A percentile compares a stretch with the other conserved stretches of the same genome.
Evolutionary conservation across 2,329 filamentous ascomycete genomes (phyloP).

Genomic region (Beauveria medogensis): DNA sequence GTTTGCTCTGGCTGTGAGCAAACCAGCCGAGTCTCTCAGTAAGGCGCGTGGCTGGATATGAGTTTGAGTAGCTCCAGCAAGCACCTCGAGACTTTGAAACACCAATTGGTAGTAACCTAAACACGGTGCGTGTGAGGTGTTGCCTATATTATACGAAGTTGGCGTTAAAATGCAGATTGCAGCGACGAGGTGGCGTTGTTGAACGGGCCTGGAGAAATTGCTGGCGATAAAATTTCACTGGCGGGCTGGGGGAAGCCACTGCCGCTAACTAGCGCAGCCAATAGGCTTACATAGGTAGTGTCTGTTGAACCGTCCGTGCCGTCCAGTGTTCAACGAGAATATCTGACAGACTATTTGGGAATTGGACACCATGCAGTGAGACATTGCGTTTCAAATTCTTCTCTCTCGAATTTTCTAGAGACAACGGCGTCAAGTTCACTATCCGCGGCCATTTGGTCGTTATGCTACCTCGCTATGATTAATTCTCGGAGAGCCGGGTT

Average conservation of each 20-base stretch:
- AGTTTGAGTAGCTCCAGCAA: background rate
- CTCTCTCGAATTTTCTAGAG: too few species aligned
- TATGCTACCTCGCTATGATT: too few species aligned
- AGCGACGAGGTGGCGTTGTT: background rate
- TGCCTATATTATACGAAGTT: background rate
- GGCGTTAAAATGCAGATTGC: background rate
- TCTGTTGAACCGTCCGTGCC: background rate
- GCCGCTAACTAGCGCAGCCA: conserved; percentile 6
- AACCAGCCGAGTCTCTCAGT: background rate
- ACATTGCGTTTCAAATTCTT: too few species aligned
- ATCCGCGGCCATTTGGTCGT: too few species aligned
- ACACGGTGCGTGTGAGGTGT: background rate
- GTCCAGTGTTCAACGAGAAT: background rate
- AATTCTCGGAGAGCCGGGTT: too few species aligned
- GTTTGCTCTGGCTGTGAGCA: background rate
- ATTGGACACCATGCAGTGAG: too few species aligned
- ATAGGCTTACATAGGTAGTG: conserved; percentile 11
- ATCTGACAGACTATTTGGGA: too few species aligned
- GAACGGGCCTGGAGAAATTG: background rate
- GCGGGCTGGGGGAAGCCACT: background rate
- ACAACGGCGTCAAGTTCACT: too few species aligned
- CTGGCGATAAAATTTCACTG: conserved; percentile 1
- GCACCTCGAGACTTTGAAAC: background rate
- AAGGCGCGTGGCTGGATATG: background rate
- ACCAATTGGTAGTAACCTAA: background rate